Evolutionary conservation across 345 rosid species (phyloP).

Genomic region (Draba incana): DNA sequence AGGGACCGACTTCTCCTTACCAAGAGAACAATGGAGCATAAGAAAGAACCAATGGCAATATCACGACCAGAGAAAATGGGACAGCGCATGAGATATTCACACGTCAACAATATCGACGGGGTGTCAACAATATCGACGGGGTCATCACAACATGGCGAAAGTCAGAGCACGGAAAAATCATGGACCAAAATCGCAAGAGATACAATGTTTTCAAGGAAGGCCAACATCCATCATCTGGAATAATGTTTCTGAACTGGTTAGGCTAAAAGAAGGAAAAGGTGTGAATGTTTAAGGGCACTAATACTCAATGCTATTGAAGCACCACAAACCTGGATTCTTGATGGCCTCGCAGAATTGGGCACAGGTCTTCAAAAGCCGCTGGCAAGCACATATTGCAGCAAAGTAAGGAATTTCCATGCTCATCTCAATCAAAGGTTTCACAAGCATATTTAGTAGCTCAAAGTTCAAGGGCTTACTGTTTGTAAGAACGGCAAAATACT

Average conservation of each 20-base stretch:
- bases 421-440: constrained; percentile 87
- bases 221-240: constrained; percentile 79
- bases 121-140: constrained; percentile 81
- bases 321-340: constrained; percentile 68
- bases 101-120: constrained; percentile 77
- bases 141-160: constrained; percentile 94
- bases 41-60: constrained; percentile 79
- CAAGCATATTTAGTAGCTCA: constrained; percentile 77
- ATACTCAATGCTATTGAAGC: background rate
- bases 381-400: constrained; percentile 96
- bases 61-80: constrained; percentile 79
- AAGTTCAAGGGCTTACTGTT: constrained; percentile 71
- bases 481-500: constrained; percentile 85
- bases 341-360: constrained; percentile 71
- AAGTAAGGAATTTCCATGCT: constrained; percentile 90
- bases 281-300: background rate
- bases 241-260: constrained; percentile 27
- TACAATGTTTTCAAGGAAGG: constrained; percentile 87
- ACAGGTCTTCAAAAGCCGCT: constrained; percentile 65
- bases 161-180: constrained; percentile 95
- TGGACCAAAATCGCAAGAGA: constrained; percentile 89
- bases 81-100: constrained; percentile 95
- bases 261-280: constrained; percentile 3
- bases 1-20: constrained; percentile 47
- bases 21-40: constrained; percentile 80